These are phyloP conservation scores for Primulina huaijiensis DNA, from an alignment of 257 asterid species.

Conservation along the genomic window DNA sequence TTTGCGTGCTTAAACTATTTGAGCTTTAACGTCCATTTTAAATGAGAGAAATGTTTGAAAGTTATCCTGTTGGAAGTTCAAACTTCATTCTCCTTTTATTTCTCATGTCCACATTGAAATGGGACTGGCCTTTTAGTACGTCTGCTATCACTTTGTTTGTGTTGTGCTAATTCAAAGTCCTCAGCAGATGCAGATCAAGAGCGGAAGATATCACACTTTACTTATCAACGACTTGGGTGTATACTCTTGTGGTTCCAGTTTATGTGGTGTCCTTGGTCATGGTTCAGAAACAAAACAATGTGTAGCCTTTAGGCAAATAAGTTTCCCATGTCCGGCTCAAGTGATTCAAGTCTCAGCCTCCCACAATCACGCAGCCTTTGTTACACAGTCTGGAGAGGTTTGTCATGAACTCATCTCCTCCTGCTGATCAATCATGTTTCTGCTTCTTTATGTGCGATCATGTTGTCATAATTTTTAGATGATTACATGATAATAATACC, in stretches of 20 bases:
- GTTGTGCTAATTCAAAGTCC: constrained; percentile 30
- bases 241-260: constrained; percentile 83
- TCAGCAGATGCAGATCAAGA: constrained; percentile 81
- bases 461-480: constrained; percentile 1
- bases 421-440: constrained; percentile 8
- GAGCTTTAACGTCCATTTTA: constrained; percentile 1
- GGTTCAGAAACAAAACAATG: constrained; percentile 77
- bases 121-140: neutral
- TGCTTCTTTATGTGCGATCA: constrained; percentile 5
- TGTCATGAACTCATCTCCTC: constrained; percentile 7
- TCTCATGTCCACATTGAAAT: neutral
- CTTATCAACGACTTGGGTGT: constrained; percentile 57
- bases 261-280: constrained; percentile 92
- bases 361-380: constrained; percentile 87
- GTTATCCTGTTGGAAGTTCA: neutral
- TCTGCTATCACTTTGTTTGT: constrained; percentile 2
- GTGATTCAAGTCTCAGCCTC: constrained; percentile 75
- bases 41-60: neutral
- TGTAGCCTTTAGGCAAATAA: constrained; percentile 60
- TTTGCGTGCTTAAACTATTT: neutral
- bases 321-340: constrained; percentile 54
- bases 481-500: neutral
- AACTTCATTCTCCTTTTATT: neutral
- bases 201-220: constrained; percentile 81
- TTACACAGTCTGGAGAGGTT: constrained; percentile 75